Evolutionary conservation across 257 asterid genomes (phyloP), one percentile per base, ranked within the genome.

Genomic region (Nicotiana sylvestris): DNA sequence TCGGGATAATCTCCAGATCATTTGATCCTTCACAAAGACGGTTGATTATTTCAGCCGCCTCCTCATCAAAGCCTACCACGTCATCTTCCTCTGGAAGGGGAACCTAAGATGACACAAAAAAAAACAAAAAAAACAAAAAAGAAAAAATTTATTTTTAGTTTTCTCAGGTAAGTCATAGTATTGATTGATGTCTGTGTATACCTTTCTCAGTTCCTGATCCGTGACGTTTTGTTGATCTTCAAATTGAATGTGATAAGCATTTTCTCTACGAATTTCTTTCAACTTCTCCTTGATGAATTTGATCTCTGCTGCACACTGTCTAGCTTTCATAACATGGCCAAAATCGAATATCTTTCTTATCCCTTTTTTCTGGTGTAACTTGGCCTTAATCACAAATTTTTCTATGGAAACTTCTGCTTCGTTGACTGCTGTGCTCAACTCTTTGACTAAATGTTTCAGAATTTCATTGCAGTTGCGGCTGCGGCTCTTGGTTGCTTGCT

Each of bases 31-130:
- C 79, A 25, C 58, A 21, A 13, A 86, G 85, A 66, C 85, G 66
- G 1, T 78, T 77, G 67, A 77, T 78, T 53, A 84, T 81, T 5
- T 18, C 8, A 13, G 27, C 1, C 51, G 84, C 80, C 49, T 67
- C 85, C 55, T 81, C 85, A 12, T 81, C 87, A 67, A 83, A 81
- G 11, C 89, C 89, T 70, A 86, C 83, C 55, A 86, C 79, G 62
- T 86, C 82, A 18, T 86, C 83, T 61, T 83, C 88, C 80, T 61
- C 80, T 30, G 35, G 2, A 2, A 65, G 0, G 10, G 70, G 21
- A 30, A n/a, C 43, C 70, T 65, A 39, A 65, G 39, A n/a, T n/a
- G n/a, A n/a, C n/a, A n/a, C n/a, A n/a, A n/a, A n/a, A n/a, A n/a
- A n/a, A n/a, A n/a, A n/a, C n/a, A n/a, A n/a, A n/a, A n/a, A n/a